Percentiles rank a stretch among this genome's conserved stretches.
These are phyloP conservation scores for Aspergillus proliferans DNA, from an alignment of 2,329 filamentous ascomycete genomes.

Conservation along the genomic window DNA sequence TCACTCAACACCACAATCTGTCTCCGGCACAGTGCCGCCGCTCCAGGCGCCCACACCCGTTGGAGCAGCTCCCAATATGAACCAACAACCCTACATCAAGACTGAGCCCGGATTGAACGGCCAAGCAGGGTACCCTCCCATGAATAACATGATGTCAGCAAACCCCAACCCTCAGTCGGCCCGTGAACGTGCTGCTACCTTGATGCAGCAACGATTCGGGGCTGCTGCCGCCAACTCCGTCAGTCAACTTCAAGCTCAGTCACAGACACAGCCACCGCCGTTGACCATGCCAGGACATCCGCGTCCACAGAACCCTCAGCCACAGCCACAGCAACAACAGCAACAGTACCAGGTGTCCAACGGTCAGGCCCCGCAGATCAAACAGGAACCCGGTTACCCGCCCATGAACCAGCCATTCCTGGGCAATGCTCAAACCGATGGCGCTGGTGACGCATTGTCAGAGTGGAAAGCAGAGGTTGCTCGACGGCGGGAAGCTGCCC, in stretches of 20 bases:
- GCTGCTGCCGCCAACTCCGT: conserved; percentile 38
- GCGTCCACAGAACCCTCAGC: conserved; percentile 20
- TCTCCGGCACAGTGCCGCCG: conserved; percentile 21
- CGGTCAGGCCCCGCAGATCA: conserved; percentile 38
- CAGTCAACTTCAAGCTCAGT: conserved; percentile 39
- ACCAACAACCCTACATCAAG: conserved; percentile 43
- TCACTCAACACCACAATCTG: conserved; percentile 29
- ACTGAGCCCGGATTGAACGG: conserved; percentile 44
- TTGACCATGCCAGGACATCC: conserved; percentile 31
- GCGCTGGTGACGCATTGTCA: conserved; percentile 55
- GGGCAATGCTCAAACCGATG: conserved; percentile 65
- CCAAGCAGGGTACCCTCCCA: conserved; percentile 24
- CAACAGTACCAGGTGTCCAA: conserved; percentile 24
- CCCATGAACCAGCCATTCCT: conserved; percentile 35
- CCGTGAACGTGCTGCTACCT: conserved; percentile 48
- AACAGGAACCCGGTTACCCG: conserved; percentile 33
- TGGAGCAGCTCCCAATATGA: conserved; percentile 19
- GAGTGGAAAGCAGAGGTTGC: conserved; percentile 46
- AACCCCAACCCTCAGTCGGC: conserved; percentile 43
- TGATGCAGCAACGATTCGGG: conserved; percentile 46
- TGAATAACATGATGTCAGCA: conserved; percentile 29
- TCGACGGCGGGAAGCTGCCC: conserved; percentile 35
- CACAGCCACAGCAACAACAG: neutral
- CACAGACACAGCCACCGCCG: conserved; percentile 18
- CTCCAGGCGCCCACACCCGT: conserved; percentile 16